These are phyloP conservation scores for Agaricus subrufescens DNA, from an alignment of 768 basidiomycete genomes.

Conservation along the genomic window DNA sequence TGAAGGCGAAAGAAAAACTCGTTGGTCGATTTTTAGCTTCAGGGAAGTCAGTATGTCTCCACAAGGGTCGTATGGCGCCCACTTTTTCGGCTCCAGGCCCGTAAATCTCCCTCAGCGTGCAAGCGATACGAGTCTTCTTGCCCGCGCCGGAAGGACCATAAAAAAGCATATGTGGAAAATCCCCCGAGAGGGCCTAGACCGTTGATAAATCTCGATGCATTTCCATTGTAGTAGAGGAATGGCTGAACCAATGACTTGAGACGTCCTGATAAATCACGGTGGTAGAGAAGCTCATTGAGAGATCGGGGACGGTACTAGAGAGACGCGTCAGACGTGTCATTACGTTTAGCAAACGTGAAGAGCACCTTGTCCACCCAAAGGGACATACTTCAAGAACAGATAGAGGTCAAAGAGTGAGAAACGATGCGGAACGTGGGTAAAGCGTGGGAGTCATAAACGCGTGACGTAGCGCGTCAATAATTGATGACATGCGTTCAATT, in stretches of 20 bases:
- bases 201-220: constrained; percentile 1
- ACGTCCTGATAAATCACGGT: constrained; percentile 71
- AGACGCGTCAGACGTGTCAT: constrained; percentile 4
- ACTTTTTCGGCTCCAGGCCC: constrained; percentile 93
- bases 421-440: not conserved
- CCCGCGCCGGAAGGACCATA: constrained; percentile 97
- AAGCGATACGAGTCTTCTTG: constrained; percentile 95
- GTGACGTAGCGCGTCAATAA: constrained; percentile 16
- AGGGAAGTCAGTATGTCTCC: not conserved
- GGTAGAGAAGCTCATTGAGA: constrained; percentile 87
- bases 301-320: constrained; percentile 77
- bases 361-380: constrained; percentile 65
- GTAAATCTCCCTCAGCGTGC: constrained; percentile 84
- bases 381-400: constrained; percentile 37
- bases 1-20: constrained; percentile 91
- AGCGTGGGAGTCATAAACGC: constrained; percentile 9
- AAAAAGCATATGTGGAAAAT: constrained; percentile 97
- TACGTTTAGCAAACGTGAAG: not conserved
- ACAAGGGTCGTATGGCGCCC: constrained; percentile 11
- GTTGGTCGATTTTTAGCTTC: constrained; percentile 96
- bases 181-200: constrained; percentile 73
- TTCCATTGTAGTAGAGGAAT: not conserved
- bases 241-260: constrained; percentile 65
- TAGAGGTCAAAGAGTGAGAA: no score
- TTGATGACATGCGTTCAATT: not conserved